These are phyloP conservation scores for Pharus latifolius DNA, from an alignment of 176 grass and related monocot genomes.

Conservation along the genomic window DNA sequence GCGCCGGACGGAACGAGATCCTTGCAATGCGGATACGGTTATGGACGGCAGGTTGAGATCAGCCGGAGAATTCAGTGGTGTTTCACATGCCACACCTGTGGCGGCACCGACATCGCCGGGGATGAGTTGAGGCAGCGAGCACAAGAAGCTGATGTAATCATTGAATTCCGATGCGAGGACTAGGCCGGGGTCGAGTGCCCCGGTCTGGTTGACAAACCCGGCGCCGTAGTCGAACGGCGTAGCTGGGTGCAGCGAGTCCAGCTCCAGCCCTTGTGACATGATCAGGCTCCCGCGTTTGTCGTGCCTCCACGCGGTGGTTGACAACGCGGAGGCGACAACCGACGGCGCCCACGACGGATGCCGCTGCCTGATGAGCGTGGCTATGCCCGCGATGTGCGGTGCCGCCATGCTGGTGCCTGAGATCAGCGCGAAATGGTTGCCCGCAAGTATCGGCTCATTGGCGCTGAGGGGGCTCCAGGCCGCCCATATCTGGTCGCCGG, in stretches of 20 bases:
- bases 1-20: slow-evolving; percentile 14
- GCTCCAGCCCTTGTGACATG: slow-evolving; percentile 26
- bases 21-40: slow-evolving; percentile 35
- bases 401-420: slow-evolving; percentile 71
- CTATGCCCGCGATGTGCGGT: slow-evolving; percentile 44
- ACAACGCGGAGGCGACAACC: slow-evolving; percentile 37
- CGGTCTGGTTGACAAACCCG: slow-evolving; percentile 34
- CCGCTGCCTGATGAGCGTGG: slow-evolving; percentile 36
- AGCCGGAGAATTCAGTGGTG: not conserved
- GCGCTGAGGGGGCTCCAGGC: slow-evolving; percentile 38
- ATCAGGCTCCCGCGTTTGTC: slow-evolving; percentile 10
- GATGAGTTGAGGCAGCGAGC: slow-evolving; percentile 31
- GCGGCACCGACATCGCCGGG: not conserved
- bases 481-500: slow-evolving; percentile 55
- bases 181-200: slow-evolving; percentile 36
- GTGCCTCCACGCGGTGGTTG: slow-evolving; percentile 29
- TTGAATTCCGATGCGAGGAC: slow-evolving; percentile 27
- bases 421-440: slow-evolving; percentile 35
- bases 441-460: slow-evolving; percentile 26
- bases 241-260: slow-evolving; percentile 6
- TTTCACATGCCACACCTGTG: slow-evolving; percentile 20
- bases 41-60: slow-evolving; percentile 63
- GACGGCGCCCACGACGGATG: slow-evolving; percentile 38
- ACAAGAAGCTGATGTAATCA: slow-evolving; percentile 47
- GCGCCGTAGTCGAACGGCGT: slow-evolving; percentile 54